Conservation (phyloP, 495 filamentous ascomycete genomes). For the Penicillium atrosanguineum region DNA sequence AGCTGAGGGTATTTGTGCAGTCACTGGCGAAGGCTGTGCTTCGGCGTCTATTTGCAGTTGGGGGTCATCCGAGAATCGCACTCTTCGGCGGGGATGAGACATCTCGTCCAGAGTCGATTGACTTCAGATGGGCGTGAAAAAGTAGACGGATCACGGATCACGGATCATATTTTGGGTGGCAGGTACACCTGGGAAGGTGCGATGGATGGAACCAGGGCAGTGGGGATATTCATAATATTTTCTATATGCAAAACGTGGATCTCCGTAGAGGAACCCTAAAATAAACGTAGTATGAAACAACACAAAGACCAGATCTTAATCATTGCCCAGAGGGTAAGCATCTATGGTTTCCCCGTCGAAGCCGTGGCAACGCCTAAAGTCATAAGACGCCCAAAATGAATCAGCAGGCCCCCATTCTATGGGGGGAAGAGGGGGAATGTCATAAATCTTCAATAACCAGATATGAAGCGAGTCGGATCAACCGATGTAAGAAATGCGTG, state of each 20-base stretch:
- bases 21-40: too few relatives aligned
- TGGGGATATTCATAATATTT: conserved; percentile 13
- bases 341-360: conserved; percentile 19
- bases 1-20: not conserved
- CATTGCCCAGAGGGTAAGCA: conserved; percentile 11
- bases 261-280: conserved; percentile 20
- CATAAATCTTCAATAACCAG: not conserved
- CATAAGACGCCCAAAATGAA: conserved; percentile 22
- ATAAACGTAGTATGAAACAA: conserved; percentile 17
- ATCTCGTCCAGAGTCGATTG: not conserved
- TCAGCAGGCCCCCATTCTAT: conserved; percentile 12
- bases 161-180: not conserved
- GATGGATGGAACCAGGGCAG: conserved; percentile 2
- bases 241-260: conserved; percentile 29
- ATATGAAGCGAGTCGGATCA: not conserved
- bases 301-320: conserved; percentile 11
- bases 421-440: conserved; percentile 9
- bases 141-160: not conserved
- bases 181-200: not conserved
- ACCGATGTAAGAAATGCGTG: not conserved
- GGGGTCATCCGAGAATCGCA: conserved; percentile 4
- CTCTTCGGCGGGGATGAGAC: conserved; percentile 3
- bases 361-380: conserved; percentile 21
- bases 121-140: not conserved
- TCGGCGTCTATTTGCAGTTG: not conserved